phyloP scores from a whole-genome alignment of 1,284 basidiomycete genomes.

The Stygiomarasmius scandens region DNA sequence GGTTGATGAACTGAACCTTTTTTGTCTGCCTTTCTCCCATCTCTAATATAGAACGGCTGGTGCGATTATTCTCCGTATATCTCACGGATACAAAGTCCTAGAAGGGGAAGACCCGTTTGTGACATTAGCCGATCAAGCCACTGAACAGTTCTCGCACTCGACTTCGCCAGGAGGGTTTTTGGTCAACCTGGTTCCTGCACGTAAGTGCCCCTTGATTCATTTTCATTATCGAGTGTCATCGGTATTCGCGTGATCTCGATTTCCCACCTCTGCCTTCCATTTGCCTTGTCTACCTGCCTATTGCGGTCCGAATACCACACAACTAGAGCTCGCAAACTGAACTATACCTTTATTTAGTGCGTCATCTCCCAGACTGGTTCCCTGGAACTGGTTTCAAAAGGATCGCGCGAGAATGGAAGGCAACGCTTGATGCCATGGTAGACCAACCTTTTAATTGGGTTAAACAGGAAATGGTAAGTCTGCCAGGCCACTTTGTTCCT shows the following conservation, averaged over 20 bases:
- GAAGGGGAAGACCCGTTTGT: constrained; percentile 31
- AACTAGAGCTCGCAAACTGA: too few species aligned
- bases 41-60: constrained; percentile 12
- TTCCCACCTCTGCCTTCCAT: neutral
- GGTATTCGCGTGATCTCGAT: too few species aligned
- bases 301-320: too few species aligned
- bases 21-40: neutral
- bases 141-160: constrained; percentile 17
- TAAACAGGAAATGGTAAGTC: constrained; percentile 22
- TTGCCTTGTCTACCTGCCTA: neutral
- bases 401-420: constrained; percentile 17
- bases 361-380: constrained; percentile 27
- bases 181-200: constrained; percentile 31
- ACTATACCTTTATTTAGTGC: constrained; percentile 16
- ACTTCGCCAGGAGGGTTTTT: constrained; percentile 26
- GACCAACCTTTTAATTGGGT: constrained; percentile 21
- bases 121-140: constrained; percentile 22
- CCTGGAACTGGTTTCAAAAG: constrained; percentile 26
- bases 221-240: neutral
- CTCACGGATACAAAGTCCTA: constrained; percentile 20
- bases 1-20: neutral
- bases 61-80: constrained; percentile 17
- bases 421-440: constrained; percentile 18
- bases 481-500: too few species aligned
- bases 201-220: constrained; percentile 21